Percentiles rank a stretch among this genome's conserved stretches.
phyloP scores from a whole-genome alignment of 371 early-diverging fungal genomes.

The Mucor saturninus region DNA sequence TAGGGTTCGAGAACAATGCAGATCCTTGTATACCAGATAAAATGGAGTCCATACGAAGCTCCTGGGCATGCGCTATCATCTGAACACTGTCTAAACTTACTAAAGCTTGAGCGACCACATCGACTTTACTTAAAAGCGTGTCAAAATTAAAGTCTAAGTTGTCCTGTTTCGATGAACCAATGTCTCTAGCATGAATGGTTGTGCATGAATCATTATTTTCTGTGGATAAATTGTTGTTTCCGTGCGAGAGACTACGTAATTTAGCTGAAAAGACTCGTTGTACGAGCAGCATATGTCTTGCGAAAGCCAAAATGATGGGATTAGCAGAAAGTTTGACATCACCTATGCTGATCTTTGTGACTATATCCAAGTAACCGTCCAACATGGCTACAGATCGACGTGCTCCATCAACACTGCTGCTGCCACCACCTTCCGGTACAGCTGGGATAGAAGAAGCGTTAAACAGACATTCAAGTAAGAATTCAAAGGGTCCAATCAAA shows the following conservation, averaged over 20 bases:
- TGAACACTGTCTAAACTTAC: conserved; percentile 42
- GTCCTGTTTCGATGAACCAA: background rate
- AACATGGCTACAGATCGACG: conserved; percentile 1
- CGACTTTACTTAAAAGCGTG: conserved; percentile 35
- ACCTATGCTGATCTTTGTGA: conserved; percentile 52
- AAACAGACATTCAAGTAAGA: conserved; percentile 40
- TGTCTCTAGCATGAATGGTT: conserved; percentile 3
- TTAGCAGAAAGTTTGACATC: conserved; percentile 58
- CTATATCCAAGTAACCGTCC: conserved; percentile 60
- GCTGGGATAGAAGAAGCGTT: conserved; percentile 32
- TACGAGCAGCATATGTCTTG: conserved; percentile 72
- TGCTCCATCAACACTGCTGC: conserved; percentile 27
- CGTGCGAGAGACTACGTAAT: conserved; percentile 38
- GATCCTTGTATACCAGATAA: conserved; percentile 49
- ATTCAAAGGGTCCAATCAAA: conserved; percentile 30
- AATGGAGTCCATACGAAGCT: conserved; percentile 43
- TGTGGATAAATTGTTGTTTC: conserved; percentile 20
- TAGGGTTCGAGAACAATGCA: conserved; percentile 53
- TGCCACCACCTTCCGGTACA: conserved; percentile 3
- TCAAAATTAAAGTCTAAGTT: conserved; percentile 28
- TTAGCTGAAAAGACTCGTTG: conserved; percentile 72
- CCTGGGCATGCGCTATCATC: conserved; percentile 52
- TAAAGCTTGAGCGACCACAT: conserved; percentile 50
- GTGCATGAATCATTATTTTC: background rate
- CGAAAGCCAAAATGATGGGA: conserved; percentile 75